Evolutionary conservation across 129 eudicot species (phyloP), one percentile per base, ranked within the genome.

Genomic region (Escallonia rubra): DNA sequence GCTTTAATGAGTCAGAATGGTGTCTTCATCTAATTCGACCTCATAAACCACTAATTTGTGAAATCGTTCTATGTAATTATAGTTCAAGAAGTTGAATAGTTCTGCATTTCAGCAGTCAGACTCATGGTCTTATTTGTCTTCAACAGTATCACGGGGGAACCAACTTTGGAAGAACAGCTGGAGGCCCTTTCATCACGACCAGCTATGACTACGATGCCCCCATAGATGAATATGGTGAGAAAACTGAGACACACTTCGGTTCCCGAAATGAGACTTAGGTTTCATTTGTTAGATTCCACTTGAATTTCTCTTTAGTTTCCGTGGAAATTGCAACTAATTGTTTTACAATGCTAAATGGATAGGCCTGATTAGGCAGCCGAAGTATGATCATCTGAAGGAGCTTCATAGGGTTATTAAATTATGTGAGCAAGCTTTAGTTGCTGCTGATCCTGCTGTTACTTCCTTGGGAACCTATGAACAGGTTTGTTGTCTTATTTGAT

Each of bases 141-240:
- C 8, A 51, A 51, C 69, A 93, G 99, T 93, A 89, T 77, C 99
- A 93, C 5, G 99, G 99, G 58, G 99, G 99, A 73, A 89, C 96
- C 23, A 93, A 93, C 80, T 93, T 93, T 55, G 99, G 99, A 54
- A 79, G 99, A 75, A 84, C 99, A n/a, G 86, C 99, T 3, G 99
- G 99, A 61, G 99, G 99, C 66, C 99, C 99, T 65, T 93, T 93
- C 62, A 82, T 93, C 64, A 93, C 99, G n/a, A 93, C 99, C 68
- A 93, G 99, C 83, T 93, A 93, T 23, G 99, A 93, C 63, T 93
- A 86, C 64, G 99, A 93, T 80, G 99, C 99, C 77, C 99, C 99
- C 46, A 85, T 93, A 58, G 99, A 93, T 75, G 99, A 93, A 86
- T 93, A 93, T 8, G 99, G 99, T 93, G 44, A 63, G 68, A 70